Conservation (phyloP, 805 yeast species). For the Tetrapisispora taiwanensis region DNA sequence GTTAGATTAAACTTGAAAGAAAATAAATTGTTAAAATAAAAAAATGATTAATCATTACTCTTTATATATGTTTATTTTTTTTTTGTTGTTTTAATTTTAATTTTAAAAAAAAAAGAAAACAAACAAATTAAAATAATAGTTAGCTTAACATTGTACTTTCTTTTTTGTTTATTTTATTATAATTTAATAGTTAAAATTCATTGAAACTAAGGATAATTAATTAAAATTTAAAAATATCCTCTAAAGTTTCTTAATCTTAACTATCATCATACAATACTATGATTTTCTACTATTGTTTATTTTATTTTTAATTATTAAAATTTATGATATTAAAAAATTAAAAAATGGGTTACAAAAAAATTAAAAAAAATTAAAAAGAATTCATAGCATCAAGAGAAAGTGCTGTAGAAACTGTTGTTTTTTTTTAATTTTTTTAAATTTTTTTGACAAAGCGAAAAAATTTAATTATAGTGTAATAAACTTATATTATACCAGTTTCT, state of each 20-base stretch:
- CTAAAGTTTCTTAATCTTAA: too few relatives aligned
- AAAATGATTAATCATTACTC: not conserved
- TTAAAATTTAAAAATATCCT: too few relatives aligned
- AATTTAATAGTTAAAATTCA: not conserved
- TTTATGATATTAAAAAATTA: too few relatives aligned
- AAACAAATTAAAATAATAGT: too few relatives aligned
- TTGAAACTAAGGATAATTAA: too few relatives aligned
- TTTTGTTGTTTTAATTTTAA: not conserved
- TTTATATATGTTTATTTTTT: constrained; percentile 1
- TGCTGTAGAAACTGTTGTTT: not conserved
- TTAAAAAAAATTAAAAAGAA: too few relatives aligned
- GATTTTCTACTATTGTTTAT: too few relatives aligned
- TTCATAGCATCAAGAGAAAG: too few relatives aligned
- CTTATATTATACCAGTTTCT: constrained; percentile 9
- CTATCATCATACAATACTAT: too few relatives aligned
- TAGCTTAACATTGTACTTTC: too few relatives aligned
- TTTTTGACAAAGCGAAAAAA: not conserved
- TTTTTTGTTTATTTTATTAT: not conserved
- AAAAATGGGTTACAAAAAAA: too few relatives aligned
- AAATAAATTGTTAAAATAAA: not conserved
- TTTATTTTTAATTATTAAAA: too few relatives aligned
- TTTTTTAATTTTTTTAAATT: not conserved
- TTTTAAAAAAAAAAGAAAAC: not conserved
- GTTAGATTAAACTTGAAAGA: not conserved
- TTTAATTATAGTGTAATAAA: not conserved